Base-by-base conservation (phyloP, 495 filamentous ascomycete genomes). In the Tuber melanosporum region DNA sequence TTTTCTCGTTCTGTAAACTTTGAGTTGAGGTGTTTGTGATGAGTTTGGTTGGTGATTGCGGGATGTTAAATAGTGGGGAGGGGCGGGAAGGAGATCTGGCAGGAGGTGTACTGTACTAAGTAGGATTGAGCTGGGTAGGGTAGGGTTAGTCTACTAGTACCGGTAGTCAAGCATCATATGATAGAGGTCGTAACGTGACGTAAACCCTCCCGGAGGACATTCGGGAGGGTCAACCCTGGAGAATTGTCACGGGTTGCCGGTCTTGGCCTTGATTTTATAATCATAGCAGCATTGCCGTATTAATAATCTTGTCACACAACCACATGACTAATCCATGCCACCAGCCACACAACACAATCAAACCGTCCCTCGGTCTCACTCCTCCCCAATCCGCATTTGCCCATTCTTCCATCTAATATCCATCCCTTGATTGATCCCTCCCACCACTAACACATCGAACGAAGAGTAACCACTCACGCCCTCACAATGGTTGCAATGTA, bases 401-500 rank as follows among this genome's bases (percentile, higher is more conserved):
- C 76, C 26, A 71, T 73, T 71, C 43, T 46, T 47, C 66, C 76
- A 71, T 70, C 74, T 47, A 7, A 1, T 43, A 77, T 74, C 75
- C 77, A 79, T 62, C 71, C 71, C 73, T 81, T 79, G 79, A 80
- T 75, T 80, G 81, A 76, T 69, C 82, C 77, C 80, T 76, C 77
- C 77, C 79, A 82, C 80, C 79, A 80, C 78, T 80, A 78, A 41
- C 71, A 80, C 76, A 79, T 71, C 82, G 83, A 81, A 81, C 80
- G 81, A 84, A 83, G 83, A 84, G 8, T 43, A 81, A 79, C 44
- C 45, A 45, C 71, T 32, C 41, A 72, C 74, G 32, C 57, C 17
- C 83, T 85, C 88, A 94, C 87, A 80, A 98, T 98, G 95, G 93
- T 94, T 84, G 88, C 87, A 83, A 89, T 89, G 84, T 98, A 97